Percentiles rank a stretch among this genome's conserved stretches.
Evolutionary conservation across 2,329 filamentous ascomycete genomes (phyloP).

Genomic region (Raffaelea arxii): DNA sequence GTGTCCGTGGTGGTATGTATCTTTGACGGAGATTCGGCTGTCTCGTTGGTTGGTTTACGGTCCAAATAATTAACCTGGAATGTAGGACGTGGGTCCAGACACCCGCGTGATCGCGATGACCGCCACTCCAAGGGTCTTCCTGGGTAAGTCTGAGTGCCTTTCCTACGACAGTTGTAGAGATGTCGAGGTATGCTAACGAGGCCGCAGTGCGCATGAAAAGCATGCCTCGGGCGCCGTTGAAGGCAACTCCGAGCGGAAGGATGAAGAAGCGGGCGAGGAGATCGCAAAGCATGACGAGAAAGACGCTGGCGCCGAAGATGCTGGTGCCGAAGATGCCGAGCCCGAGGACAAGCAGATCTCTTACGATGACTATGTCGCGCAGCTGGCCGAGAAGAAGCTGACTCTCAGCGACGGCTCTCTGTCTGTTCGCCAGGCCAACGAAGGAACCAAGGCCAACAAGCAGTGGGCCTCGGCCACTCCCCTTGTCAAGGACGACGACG

Average conservation of each 20-base stretch:
- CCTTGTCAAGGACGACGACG: conserved; percentile 54
- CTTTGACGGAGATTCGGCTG: no score
- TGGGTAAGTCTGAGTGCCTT: conserved; percentile 29
- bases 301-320: conserved; percentile 36
- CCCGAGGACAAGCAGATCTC: conserved; percentile 83
- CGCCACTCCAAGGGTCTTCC: conserved; percentile 39
- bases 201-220: conserved; percentile 65
- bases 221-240: conserved; percentile 78
- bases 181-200: background rate
- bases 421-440: conserved; percentile 82
- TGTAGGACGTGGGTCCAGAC: conserved; percentile 43
- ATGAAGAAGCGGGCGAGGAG: conserved; percentile 83
- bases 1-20: conserved; percentile 48
- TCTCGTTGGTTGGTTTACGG: no score
- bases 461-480: conserved; percentile 85
- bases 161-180: background rate
- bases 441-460: conserved; percentile 79
- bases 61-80: no score
- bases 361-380: conserved; percentile 77
- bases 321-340: conserved; percentile 37
- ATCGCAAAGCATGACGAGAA: conserved; percentile 81
- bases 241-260: conserved; percentile 75
- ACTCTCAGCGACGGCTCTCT: conserved; percentile 51
- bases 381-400: conserved; percentile 63
- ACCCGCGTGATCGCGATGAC: conserved; percentile 45